Percentiles rank a stretch among this genome's conserved stretches.
phyloP scores from a whole-genome alignment of 371 early-diverging fungal species.

The Syncephalis plumigaleata region DNA sequence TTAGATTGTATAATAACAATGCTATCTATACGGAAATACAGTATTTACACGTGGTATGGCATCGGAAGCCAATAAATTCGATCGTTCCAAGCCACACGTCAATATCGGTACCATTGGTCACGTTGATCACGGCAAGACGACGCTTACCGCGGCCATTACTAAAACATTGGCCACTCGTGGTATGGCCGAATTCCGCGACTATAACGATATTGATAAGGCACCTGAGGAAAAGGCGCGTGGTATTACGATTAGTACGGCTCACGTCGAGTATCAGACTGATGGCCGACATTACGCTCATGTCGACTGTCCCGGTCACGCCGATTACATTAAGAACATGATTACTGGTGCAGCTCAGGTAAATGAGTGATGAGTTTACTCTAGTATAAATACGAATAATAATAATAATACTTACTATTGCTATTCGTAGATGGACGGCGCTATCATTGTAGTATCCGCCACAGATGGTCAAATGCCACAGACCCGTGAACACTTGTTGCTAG shows the following conservation, averaged over 20 bases:
- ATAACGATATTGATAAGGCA: constrained; percentile 93
- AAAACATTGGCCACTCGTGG: constrained; percentile 73
- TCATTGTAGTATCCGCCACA: constrained; percentile 96
- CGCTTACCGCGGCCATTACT: constrained; percentile 98
- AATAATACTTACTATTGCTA: background rate
- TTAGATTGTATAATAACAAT: too few species aligned
- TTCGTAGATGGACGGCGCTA: constrained; percentile 84
- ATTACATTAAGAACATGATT: constrained; percentile 99
- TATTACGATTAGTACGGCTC: constrained; percentile 92
- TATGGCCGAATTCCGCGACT: constrained; percentile 80
- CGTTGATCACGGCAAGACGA: constrained; percentile 99
- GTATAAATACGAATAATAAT: constrained; percentile 17
- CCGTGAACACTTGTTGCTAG: constrained; percentile 93
- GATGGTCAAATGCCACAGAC: constrained; percentile 92
- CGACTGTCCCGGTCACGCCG: constrained; percentile 99
- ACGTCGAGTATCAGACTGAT: constrained; percentile 89
- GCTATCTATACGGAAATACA: too few species aligned
- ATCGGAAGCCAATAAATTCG: constrained; percentile 22
- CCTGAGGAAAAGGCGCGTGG: constrained; percentile 96
- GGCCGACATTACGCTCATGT: constrained; percentile 91
- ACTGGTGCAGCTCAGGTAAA: constrained; percentile 87
- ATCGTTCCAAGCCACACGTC: constrained; percentile 87
- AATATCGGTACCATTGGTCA: constrained; percentile 99
- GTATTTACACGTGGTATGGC: constrained; percentile 1
- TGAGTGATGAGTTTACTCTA: too few species aligned